Evolutionary conservation across 768 basidiomycete genomes (phyloP).

Genomic region (Tubosaeta sp.): DNA sequence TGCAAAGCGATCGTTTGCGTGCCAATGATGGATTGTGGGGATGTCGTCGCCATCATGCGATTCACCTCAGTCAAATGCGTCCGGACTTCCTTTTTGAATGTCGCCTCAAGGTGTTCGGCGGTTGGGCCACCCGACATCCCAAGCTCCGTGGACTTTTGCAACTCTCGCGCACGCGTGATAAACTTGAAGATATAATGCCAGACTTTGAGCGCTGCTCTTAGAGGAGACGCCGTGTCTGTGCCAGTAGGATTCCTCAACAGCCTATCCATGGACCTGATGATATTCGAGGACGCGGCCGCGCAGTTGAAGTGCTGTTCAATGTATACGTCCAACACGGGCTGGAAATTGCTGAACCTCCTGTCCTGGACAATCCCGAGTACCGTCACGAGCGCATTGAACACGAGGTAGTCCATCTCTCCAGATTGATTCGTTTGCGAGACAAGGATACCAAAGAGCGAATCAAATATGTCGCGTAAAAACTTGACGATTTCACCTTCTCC

Average conservation of each 20-base stretch:
- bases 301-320: slow-evolving; percentile 86
- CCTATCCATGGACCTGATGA: slow-evolving; percentile 84
- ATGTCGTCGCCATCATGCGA: slow-evolving; percentile 77
- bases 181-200: slow-evolving; percentile 98
- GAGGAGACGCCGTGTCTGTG: slow-evolving; percentile 65
- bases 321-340: slow-evolving; percentile 89
- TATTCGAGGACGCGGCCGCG: slow-evolving; percentile 74
- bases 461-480: slow-evolving; percentile 86
- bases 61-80: slow-evolving; percentile 78
- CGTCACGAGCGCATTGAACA: slow-evolving; percentile 88
- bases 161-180: slow-evolving; percentile 81
- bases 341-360: slow-evolving; percentile 92
- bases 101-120: slow-evolving; percentile 77
- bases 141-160: slow-evolving; percentile 78
- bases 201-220: slow-evolving; percentile 90
- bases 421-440: slow-evolving; percentile 67
- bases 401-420: slow-evolving; percentile 77
- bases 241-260: slow-evolving; percentile 71
- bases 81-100: slow-evolving; percentile 80
- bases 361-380: slow-evolving; percentile 92
- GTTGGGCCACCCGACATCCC: slow-evolving; percentile 79
- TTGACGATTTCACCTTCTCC: slow-evolving; percentile 94
- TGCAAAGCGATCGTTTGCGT: slow-evolving; percentile 93
- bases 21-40: slow-evolving; percentile 86
- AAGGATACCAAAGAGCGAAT: slow-evolving; percentile 88